Percentiles rank a stretch among this genome's conserved stretches.
Conservation (phyloP, 116 monocot species). For the Papilionanthe hybrid region DNA sequence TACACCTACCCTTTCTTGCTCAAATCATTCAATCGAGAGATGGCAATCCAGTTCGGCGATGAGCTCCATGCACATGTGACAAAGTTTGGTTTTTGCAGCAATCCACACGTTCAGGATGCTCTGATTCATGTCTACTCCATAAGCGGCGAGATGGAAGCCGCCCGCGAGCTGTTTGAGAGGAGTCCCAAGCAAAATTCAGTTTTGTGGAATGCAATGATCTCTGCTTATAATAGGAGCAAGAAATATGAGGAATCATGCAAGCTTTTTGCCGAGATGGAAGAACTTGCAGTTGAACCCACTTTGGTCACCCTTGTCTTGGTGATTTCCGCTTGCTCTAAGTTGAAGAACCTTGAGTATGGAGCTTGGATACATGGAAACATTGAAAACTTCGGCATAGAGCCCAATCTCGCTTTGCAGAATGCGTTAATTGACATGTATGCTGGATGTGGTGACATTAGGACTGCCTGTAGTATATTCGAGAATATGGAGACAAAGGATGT, state of each 20-base stretch:
- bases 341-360: constrained; percentile 40
- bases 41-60: constrained; percentile 21
- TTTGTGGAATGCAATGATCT: constrained; percentile 66
- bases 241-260: constrained; percentile 30
- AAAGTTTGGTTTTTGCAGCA: constrained; percentile 44
- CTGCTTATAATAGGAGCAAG: constrained; percentile 40
- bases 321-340: constrained; percentile 52
- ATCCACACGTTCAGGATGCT: constrained; percentile 32
- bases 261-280: constrained; percentile 47
- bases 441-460: constrained; percentile 34
- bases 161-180: constrained; percentile 41
- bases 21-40: constrained; percentile 29
- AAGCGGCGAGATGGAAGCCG: constrained; percentile 25
- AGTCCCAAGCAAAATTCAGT: constrained; percentile 25
- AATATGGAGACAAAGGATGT: constrained; percentile 41
- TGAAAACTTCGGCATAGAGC: constrained; percentile 12
- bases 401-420: constrained; percentile 34
- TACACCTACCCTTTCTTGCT: constrained; percentile 63
- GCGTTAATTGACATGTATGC: constrained; percentile 66
- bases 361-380: constrained; percentile 33
- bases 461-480: constrained; percentile 46
- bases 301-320: constrained; percentile 38
- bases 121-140: constrained; percentile 50
- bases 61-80: constrained; percentile 50
- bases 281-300: constrained; percentile 26